Conservation (phyloP, 768 basidiomycete species). For the Butyriboletus loyo region DNA sequence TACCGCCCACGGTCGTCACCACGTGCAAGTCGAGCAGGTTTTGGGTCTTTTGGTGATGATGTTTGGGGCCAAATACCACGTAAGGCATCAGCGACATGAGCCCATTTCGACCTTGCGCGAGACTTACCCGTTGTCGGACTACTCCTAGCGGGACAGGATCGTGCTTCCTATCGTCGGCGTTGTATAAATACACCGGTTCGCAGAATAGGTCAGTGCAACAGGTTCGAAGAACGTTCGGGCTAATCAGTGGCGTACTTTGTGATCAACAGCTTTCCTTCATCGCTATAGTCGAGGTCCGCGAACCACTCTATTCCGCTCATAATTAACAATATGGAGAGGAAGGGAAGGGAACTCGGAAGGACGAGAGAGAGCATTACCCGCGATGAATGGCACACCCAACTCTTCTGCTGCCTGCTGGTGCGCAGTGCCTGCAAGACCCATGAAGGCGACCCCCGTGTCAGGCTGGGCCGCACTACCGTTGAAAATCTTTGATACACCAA, state of each 20-base stretch:
- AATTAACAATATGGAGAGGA: neutral
- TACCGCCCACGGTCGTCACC: conserved; percentile 48
- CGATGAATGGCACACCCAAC: conserved; percentile 56
- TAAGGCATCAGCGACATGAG: neutral
- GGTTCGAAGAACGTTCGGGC: no score
- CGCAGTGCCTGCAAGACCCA: conserved; percentile 61
- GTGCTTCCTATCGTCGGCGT: conserved; percentile 42
- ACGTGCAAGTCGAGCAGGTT: conserved; percentile 40
- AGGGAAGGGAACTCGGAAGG: neutral
- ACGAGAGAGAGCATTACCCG: conserved; percentile 37
- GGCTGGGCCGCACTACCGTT: conserved; percentile 19
- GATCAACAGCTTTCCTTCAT: conserved; percentile 56
- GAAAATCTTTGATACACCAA: conserved; percentile 54
- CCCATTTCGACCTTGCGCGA: neutral
- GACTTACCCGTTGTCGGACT: conserved; percentile 43
- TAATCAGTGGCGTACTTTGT: conserved; percentile 41
- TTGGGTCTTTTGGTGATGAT: conserved; percentile 35
- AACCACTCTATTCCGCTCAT: conserved; percentile 51
- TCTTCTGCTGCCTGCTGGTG: conserved; percentile 58
- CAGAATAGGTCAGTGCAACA: neutral
- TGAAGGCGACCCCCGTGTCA: conserved; percentile 43
- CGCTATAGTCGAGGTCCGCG: conserved; percentile 59
- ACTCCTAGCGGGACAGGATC: conserved; percentile 42
- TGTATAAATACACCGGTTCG: neutral
- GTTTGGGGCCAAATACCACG: neutral